Conservation (phyloP, 352 stramenopile genomes). For the Pseudoperonospora humuli region DNA sequence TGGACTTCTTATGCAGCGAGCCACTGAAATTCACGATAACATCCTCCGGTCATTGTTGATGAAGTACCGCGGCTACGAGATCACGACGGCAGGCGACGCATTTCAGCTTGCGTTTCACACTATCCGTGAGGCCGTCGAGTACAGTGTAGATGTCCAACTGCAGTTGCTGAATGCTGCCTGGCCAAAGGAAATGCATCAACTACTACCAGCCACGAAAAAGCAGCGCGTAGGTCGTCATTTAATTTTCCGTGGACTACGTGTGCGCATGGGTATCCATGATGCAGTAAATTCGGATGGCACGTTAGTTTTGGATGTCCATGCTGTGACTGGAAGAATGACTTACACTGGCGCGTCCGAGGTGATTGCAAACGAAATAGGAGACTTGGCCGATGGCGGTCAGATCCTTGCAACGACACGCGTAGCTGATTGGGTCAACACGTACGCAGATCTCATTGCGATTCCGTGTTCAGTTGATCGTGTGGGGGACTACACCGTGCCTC, state of each 20-base stretch:
- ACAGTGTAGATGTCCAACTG: conserved; percentile 41
- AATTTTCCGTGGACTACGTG: conserved; percentile 36
- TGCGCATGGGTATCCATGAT: conserved; percentile 47
- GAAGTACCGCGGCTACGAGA: conserved; percentile 47
- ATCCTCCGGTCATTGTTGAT: conserved; percentile 31
- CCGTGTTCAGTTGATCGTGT: too few relatives aligned
- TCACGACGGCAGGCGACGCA: conserved; percentile 42
- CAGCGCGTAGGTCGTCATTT: conserved; percentile 15
- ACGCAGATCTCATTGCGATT: too few relatives aligned
- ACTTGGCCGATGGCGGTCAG: conserved; percentile 39
- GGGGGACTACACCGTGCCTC: too few relatives aligned
- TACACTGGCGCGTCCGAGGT: conserved; percentile 40
- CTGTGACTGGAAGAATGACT: conserved; percentile 31
- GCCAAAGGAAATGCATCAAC: conserved; percentile 36
- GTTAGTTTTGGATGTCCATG: conserved; percentile 28
- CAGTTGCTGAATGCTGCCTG: conserved; percentile 39
- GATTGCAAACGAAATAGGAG: conserved; percentile 43
- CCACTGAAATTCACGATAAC: conserved; percentile 47
- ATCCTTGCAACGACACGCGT: conserved; percentile 43
- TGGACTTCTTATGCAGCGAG: conserved; percentile 35
- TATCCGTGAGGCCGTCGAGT: conserved; percentile 43
- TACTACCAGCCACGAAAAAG: conserved; percentile 32
- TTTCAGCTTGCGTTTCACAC: conserved; percentile 57
- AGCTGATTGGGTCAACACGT: too few relatives aligned
- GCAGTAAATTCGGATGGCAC: conserved; percentile 22